Evolutionary conservation across 805 yeast genomes (phyloP), one percentile per base, ranked within the genome.

Genomic region (Hanseniaspora lachancei): DNA sequence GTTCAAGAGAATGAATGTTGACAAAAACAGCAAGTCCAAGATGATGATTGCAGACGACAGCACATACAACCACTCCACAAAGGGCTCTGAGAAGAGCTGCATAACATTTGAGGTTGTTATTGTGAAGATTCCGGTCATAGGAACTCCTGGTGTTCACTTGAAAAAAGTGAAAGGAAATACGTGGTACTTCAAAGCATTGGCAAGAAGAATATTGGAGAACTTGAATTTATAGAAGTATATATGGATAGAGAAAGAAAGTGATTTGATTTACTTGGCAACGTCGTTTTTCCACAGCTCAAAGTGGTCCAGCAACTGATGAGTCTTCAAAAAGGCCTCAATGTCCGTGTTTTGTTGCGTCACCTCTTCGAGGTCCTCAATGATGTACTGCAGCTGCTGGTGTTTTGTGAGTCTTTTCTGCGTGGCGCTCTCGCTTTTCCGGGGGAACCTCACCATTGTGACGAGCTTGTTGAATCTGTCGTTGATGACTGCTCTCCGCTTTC

Each of bases 111-210:
- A 91, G 66, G 86, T 91, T 59, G 89, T 86, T 66, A 81, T 89
- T 60, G 97, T 89, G 42, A 89, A 89, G 66, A 95, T 89, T 49
- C 95, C 96, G 47, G 76, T 89, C 61, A 85, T 89, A 55, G 88
- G 95, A 5, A 74, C 91, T 58, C 89, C 85, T 61, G 97, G 97
- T 69, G 89, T 89, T 49, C 97, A 91, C 68, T 89, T 89, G 73
- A 91, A 91, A 75, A 89, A 89, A 67, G 77, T 89, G 34, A 77
- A 86, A 57, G 97, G 97, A 64, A 89, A 91, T 67, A 87, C 96
- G 1, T 89, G 97, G 97, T 79, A 84, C 71, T 89, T 89, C 71
- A 89, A 91, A 72, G 82, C 89, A 10, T 74, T 89, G 64, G 97
- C 97, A 1, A 82, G 91, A 55, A 87, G 82, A 66, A 84, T 89